phyloP scores from a whole-genome alignment of 2,329 filamentous ascomycete species.

The Fusarium staphyleae region DNA sequence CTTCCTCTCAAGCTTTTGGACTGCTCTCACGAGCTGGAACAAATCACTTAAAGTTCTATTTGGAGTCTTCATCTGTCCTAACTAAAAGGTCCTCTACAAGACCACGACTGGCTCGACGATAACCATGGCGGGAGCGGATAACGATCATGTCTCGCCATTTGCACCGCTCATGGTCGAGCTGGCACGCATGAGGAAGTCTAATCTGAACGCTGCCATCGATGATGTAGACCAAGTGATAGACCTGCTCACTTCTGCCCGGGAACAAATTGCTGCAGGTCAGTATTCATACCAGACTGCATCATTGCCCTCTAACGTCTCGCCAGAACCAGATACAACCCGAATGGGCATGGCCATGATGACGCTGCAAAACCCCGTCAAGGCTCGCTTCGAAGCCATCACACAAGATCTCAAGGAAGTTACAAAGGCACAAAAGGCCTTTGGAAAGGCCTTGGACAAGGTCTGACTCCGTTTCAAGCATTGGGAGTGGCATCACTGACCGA shows the following conservation, averaged over 20 bases:
- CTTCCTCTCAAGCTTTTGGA: constrained; percentile 10
- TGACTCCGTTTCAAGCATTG: constrained; percentile 13
- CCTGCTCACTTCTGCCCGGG: constrained; percentile 74
- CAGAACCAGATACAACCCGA: constrained; percentile 56
- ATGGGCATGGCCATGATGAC: constrained; percentile 79
- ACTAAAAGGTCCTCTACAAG: neutral
- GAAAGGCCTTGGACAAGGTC: constrained; percentile 85
- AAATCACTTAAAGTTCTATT: neutral
- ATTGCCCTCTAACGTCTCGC: constrained; percentile 18
- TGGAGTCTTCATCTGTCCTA: neutral
- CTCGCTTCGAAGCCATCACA: constrained; percentile 80
- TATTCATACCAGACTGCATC: neutral
- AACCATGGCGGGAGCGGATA: constrained; percentile 47
- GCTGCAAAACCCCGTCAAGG: constrained; percentile 84
- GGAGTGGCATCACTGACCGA: constrained; percentile 24
- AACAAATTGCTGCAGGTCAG: constrained; percentile 73
- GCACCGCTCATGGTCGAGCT: constrained; percentile 74
- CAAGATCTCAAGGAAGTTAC: constrained; percentile 84
- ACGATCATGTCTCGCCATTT: constrained; percentile 54
- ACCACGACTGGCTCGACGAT: neutral
- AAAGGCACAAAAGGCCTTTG: constrained; percentile 81
- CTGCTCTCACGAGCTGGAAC: neutral
- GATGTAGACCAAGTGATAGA: constrained; percentile 87
- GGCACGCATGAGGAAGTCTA: constrained; percentile 71
- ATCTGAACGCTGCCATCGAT: constrained; percentile 72